These are phyloP conservation scores for Venturia carpophila DNA, from an alignment of 2,329 filamentous ascomycete genomes.

Conservation along the genomic window DNA sequence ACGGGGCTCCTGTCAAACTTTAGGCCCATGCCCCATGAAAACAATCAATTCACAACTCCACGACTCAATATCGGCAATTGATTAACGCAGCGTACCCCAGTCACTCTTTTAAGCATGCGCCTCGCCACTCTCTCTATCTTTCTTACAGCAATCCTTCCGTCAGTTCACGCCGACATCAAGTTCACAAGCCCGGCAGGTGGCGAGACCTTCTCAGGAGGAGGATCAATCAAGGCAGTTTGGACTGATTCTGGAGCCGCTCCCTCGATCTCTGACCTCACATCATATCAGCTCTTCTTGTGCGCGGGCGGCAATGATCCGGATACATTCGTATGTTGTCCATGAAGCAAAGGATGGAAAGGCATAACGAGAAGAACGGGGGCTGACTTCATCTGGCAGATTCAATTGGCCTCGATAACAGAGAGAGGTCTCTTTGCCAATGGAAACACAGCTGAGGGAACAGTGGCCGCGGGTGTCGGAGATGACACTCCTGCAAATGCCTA, in stretches of 20 bases:
- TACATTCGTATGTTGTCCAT: conserved; percentile 23
- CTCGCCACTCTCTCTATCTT: conserved; percentile 5
- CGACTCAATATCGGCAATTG: not conserved
- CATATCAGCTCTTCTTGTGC: conserved; percentile 53
- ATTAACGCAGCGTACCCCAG: conserved; percentile 9
- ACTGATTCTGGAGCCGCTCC: conserved; percentile 47
- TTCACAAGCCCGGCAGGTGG: conserved; percentile 49
- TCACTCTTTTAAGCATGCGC: conserved; percentile 9
- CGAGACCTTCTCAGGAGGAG: conserved; percentile 41
- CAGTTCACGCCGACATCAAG: conserved; percentile 43
- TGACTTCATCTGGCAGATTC: conserved; percentile 29
- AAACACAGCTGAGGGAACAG: conserved; percentile 37
- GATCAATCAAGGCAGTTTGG: conserved; percentile 49
- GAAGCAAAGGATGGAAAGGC: conserved; percentile 16
- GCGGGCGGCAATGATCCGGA: conserved; percentile 49
- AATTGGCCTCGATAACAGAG: conserved; percentile 34
- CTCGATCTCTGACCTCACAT: conserved; percentile 41
- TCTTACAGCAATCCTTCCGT: not conserved
- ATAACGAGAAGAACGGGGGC: conserved; percentile 17
- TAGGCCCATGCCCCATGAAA: not conserved
- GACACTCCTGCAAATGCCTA: conserved; percentile 45
- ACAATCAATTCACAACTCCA: not conserved
- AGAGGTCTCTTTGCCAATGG: conserved; percentile 33
- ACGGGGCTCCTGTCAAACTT: not conserved
- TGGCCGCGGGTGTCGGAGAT: conserved; percentile 38